A percentile compares a stretch with the other conserved stretches of the same genome.
phyloP scores from a whole-genome alignment of 2,329 filamentous ascomycete genomes.

The Polychaeton citri region DNA sequence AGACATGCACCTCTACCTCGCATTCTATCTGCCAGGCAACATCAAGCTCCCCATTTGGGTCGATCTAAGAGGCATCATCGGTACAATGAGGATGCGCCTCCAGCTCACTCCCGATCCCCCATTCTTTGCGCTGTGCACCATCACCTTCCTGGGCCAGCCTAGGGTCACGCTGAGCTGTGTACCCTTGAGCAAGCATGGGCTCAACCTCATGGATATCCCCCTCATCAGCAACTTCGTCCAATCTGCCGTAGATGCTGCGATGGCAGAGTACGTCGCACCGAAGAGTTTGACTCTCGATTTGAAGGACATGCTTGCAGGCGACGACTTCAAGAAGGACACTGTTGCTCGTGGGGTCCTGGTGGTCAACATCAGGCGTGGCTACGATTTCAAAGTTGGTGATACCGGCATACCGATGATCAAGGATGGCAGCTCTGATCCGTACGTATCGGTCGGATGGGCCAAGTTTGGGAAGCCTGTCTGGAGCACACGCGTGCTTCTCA shows the following conservation, averaged over 20 bases:
- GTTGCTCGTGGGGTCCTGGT: conserved; percentile 50
- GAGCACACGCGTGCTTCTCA: conserved; percentile 51
- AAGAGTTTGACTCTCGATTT: conserved; percentile 62
- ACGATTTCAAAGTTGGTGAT: conserved; percentile 60
- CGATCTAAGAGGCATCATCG: conserved; percentile 58
- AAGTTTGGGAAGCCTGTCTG: conserved; percentile 61
- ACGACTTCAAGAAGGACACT: conserved; percentile 69
- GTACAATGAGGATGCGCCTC: conserved; percentile 53
- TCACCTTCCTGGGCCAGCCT: conserved; percentile 63
- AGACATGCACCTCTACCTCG: conserved; percentile 59
- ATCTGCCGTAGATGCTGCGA: conserved; percentile 57
- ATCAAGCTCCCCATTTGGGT: conserved; percentile 57
- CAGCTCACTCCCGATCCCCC: conserved; percentile 65
- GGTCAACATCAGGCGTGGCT: conserved; percentile 52
- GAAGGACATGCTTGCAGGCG: conserved; percentile 64
- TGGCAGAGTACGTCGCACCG: conserved; percentile 63
- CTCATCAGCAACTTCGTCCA: conserved; percentile 65
- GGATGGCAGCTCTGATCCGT: conserved; percentile 52
- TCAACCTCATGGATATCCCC: conserved; percentile 64
- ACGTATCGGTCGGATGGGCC: conserved; percentile 61
- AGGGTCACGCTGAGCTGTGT: conserved; percentile 58
- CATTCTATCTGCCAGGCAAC: conserved; percentile 52
- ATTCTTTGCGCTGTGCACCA: conserved; percentile 61
- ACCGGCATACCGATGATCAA: conserved; percentile 46
- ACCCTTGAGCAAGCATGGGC: conserved; percentile 52